Percentiles rank a stretch among this genome's conserved stretches.
Evolutionary conservation across 768 basidiomycete genomes (phyloP).

Genomic region (Pisolithus orientalis): DNA sequence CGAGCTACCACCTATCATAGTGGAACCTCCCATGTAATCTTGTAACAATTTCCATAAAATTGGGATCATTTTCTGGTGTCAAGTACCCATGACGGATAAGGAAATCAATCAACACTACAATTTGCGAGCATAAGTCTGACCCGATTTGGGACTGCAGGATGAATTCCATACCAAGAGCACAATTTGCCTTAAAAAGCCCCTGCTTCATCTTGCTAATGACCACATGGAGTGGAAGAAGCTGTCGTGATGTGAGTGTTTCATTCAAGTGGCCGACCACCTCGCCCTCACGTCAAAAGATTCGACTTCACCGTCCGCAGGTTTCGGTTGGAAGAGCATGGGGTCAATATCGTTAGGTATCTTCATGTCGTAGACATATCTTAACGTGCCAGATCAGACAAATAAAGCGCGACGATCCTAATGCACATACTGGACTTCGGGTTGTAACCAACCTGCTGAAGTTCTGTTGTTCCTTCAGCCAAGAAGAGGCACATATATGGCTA

Average conservation of each 20-base stretch:
- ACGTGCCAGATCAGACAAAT: not conserved
- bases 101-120: slow-evolving; percentile 83
- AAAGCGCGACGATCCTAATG: not conserved
- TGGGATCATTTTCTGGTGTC: slow-evolving; percentile 82
- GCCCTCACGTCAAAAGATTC: slow-evolving; percentile 78
- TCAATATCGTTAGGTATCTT: slow-evolving; percentile 50
- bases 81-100: slow-evolving; percentile 81
- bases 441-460: slow-evolving; percentile 51
- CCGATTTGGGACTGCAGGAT: not conserved
- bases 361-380: slow-evolving; percentile 82
- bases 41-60: slow-evolving; percentile 72
- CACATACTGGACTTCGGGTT: slow-evolving; percentile 78
- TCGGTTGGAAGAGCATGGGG: slow-evolving; percentile 50
- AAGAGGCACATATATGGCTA: not conserved
- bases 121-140: not conserved
- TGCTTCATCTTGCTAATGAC: slow-evolving; percentile 59
- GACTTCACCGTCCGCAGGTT: slow-evolving; percentile 87
- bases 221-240: slow-evolving; percentile 64
- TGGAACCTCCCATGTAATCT: slow-evolving; percentile 70
- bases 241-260: not conserved
- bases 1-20: slow-evolving; percentile 44
- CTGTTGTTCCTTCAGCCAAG: slow-evolving; percentile 6
- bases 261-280: not conserved
- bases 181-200: slow-evolving; percentile 89
- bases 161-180: slow-evolving; percentile 61